Evolutionary conservation across 305 asterid genomes (phyloP), one percentile per base, ranked within the genome.

Genomic region (Fraxinus paxiana): DNA sequence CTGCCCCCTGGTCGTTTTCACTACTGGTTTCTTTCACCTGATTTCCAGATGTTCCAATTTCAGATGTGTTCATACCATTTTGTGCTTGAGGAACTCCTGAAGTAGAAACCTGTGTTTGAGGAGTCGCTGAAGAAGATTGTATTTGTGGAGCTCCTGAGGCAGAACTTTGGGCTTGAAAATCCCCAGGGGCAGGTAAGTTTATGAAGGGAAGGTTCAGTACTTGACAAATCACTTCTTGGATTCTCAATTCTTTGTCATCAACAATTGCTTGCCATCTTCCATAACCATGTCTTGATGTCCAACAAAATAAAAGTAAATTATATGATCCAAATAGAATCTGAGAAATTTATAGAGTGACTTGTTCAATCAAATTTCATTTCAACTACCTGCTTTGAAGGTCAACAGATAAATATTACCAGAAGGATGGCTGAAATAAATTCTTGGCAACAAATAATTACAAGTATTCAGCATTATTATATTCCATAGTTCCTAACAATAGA

Each of bases 251-350:
- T 91, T 90, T 94, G 88, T 96, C 99, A 81, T 96, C 98, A 79
- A 96, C 92, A 83, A 94, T 89, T 65, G 98, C 90, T 90, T 96
- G 98, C 99, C 99, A 96, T 91, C 97, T 93, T 84, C 99, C 99
- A 83, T 94, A 96, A 67, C 99, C 99, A 88, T 96, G 99, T 81
- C 99, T 94, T 80, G 81, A 87, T 67, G 78, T 79, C 82, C 85
- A 82, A 70, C 82, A 46, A 82, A 59, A 84, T 70, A 76, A 72
- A 86, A 85, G 65, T 35, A 79, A 71, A 65, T 54, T 24, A 77
- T 43, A 48, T 54, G 83, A 73, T 70, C 75, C 81, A 31, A 63
- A 61, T 28, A 51, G 48, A 12, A 38, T 75, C 67, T 48, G 65
- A 38, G 84, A 59, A 78, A 65, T 61, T 51, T 30, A 51, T 46